A percentile compares a stretch with the other conserved stretches of the same genome.
These are phyloP conservation scores for Solanum bukasovii DNA, from an alignment of 257 asterid species.

Conservation along the genomic window DNA sequence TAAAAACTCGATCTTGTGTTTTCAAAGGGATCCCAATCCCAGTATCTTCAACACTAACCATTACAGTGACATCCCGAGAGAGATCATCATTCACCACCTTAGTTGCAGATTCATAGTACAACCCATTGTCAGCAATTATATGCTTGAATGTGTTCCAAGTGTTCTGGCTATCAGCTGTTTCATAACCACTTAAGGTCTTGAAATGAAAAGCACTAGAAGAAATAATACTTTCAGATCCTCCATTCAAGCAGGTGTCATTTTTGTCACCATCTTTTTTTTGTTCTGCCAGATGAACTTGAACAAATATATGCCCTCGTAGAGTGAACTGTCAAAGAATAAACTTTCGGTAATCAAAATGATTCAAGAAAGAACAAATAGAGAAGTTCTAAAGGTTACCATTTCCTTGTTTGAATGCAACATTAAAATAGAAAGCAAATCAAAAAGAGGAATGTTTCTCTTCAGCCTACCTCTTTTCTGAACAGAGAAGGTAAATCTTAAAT, in stretches of 20 bases:
- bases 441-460: neutral
- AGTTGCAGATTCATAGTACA: conserved; percentile 13
- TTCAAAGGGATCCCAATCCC: conserved; percentile 79
- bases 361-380: neutral
- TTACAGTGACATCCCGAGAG: conserved; percentile 34
- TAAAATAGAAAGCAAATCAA: neutral
- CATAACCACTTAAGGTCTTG: conserved; percentile 69
- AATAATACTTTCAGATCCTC: conserved; percentile 28
- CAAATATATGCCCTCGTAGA: conserved; percentile 78
- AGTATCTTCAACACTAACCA: conserved; percentile 80
- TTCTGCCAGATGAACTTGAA: conserved; percentile 72
- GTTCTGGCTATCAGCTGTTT: conserved; percentile 74
- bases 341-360: neutral
- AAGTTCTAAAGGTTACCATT: neutral
- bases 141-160: conserved; percentile 58
- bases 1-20: conserved; percentile 70
- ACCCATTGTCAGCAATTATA: conserved; percentile 33
- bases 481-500: neutral
- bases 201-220: conserved; percentile 24
- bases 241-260: conserved; percentile 20
- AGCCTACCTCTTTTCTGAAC: neutral
- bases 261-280: conserved; percentile 33
- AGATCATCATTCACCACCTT: conserved; percentile 12
- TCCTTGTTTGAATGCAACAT: neutral
- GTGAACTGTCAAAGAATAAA: conserved; percentile 48